A percentile compares a stretch with the other conserved stretches of the same genome.
Evolutionary conservation across 164 flowering plant genomes (phyloP).

Genomic region (Vitis amurensis): DNA sequence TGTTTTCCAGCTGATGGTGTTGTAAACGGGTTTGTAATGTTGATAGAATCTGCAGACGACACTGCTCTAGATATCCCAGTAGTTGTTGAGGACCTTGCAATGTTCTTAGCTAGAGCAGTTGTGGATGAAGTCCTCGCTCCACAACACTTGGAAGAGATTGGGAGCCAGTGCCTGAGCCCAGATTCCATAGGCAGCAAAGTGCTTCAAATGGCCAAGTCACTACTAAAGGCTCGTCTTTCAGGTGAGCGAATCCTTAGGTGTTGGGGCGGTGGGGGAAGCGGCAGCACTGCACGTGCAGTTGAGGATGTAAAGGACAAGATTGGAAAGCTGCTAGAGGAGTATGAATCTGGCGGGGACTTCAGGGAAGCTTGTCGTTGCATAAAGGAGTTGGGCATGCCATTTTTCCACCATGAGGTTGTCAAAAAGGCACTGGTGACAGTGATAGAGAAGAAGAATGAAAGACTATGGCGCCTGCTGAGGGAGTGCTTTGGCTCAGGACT

Average conservation of each 20-base stretch:
- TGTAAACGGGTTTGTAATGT: constrained; percentile 58
- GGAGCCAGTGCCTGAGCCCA: constrained; percentile 29
- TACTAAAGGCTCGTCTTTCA: constrained; percentile 62
- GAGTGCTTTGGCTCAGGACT: constrained; percentile 54
- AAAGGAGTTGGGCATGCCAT: constrained; percentile 75
- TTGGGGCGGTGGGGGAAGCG: constrained; percentile 53
- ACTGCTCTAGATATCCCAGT: constrained; percentile 69
- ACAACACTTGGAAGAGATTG: constrained; percentile 69
- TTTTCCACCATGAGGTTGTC: constrained; percentile 84
- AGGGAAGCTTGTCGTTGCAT: constrained; percentile 73
- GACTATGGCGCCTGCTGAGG: constrained; percentile 48
- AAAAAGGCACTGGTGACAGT: constrained; percentile 60
- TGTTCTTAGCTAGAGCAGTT: constrained; percentile 80
- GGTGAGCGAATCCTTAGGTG: constrained; percentile 28
- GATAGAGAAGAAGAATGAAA: constrained; percentile 62
- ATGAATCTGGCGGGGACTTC: constrained; percentile 65
- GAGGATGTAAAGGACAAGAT: constrained; percentile 79
- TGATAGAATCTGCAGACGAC: constrained; percentile 82
- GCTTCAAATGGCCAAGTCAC: constrained; percentile 58
- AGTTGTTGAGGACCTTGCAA: constrained; percentile 71
- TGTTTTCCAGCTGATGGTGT: constrained; percentile 66
- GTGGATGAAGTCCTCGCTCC: constrained; percentile 87
- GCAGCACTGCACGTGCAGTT: constrained; percentile 52
- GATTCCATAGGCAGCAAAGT: constrained; percentile 56
- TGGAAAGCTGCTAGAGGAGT: constrained; percentile 64